Evolutionary conservation across 768 basidiomycete genomes (phyloP).

Genomic region (Tylopilus sp.): DNA sequence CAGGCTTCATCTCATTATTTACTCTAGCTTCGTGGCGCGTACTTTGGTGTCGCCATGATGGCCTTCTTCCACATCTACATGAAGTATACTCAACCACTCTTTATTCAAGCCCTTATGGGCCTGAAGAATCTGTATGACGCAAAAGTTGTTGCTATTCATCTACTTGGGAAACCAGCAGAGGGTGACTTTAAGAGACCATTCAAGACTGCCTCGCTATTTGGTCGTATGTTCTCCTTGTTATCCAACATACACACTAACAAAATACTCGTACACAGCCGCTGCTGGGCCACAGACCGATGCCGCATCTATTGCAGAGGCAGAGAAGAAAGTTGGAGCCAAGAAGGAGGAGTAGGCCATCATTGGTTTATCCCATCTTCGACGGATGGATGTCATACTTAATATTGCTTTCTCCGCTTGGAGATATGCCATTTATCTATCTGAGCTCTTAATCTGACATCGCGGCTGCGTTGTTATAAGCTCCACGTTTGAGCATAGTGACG

Average conservation of each 20-base stretch:
- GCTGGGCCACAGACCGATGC: constrained; percentile 82
- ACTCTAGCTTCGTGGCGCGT: constrained; percentile 57
- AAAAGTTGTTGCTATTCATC: constrained; percentile 77
- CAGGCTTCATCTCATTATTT: background rate
- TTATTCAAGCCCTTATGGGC: constrained; percentile 95
- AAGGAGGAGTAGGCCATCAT: constrained; percentile 60
- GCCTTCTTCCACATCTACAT: constrained; percentile 90
- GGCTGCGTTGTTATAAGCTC: background rate
- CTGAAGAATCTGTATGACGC: constrained; percentile 87
- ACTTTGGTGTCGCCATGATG: constrained; percentile 84
- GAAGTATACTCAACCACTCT: constrained; percentile 93
- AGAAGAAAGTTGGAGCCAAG: constrained; percentile 77
- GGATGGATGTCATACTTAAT: constrained; percentile 18
- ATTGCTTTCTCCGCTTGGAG: background rate
- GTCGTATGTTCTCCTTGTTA: constrained; percentile 40
- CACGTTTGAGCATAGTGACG: background rate
- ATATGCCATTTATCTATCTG: constrained; percentile 8
- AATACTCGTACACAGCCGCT: constrained; percentile 33
- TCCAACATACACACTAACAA: background rate
- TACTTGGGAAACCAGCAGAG: constrained; percentile 73
- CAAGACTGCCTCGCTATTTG: constrained; percentile 73
- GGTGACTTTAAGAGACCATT: constrained; percentile 92
- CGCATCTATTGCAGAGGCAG: constrained; percentile 83
- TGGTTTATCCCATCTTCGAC: constrained; percentile 14
- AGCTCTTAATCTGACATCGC: background rate